Evolutionary conservation across 306 rosid species (phyloP).

Genomic region (Chamaecrista fasciculata): DNA sequence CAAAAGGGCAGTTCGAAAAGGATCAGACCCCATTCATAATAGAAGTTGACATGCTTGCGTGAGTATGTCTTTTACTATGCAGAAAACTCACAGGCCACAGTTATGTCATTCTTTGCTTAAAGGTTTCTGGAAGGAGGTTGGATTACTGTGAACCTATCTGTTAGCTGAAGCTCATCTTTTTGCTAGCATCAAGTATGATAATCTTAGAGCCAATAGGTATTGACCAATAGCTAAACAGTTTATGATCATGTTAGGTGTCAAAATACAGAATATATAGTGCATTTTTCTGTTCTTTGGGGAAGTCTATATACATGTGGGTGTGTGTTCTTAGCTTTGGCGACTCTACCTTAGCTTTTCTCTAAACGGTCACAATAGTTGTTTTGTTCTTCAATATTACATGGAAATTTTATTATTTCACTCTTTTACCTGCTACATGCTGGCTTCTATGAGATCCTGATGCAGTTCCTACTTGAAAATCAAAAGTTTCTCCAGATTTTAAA

Average conservation of each 20-base stretch:
- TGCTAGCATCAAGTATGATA: constrained; percentile 32
- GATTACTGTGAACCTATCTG: constrained; percentile 32
- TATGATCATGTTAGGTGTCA: constrained; percentile 41
- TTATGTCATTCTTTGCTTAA: constrained; percentile 30
- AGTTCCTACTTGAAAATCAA: neutral
- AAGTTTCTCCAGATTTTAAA: constrained; percentile 1
- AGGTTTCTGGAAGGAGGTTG: constrained; percentile 31
- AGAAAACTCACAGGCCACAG: constrained; percentile 28
- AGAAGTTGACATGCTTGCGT: constrained; percentile 54
- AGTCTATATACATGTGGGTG: neutral
- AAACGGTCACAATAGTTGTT: too few relatives aligned
- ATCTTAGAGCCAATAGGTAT: constrained; percentile 50
- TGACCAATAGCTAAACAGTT: constrained; percentile 49
- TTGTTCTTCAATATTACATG: neutral
- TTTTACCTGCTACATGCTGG: neutral
- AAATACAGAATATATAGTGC: constrained; percentile 44
- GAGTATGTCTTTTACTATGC: constrained; percentile 14
- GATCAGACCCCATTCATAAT: constrained; percentile 96
- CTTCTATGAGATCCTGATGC: neutral
- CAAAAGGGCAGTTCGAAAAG: constrained; percentile 67
- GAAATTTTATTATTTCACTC: neutral
- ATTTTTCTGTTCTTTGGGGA: constrained; percentile 26
- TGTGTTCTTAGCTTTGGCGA: neutral
- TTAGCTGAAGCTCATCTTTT: constrained; percentile 42
- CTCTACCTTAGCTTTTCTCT: neutral